Conservation (phyloP, 495 filamentous ascomycete genomes). For the Aspergillus diversus region DNA sequence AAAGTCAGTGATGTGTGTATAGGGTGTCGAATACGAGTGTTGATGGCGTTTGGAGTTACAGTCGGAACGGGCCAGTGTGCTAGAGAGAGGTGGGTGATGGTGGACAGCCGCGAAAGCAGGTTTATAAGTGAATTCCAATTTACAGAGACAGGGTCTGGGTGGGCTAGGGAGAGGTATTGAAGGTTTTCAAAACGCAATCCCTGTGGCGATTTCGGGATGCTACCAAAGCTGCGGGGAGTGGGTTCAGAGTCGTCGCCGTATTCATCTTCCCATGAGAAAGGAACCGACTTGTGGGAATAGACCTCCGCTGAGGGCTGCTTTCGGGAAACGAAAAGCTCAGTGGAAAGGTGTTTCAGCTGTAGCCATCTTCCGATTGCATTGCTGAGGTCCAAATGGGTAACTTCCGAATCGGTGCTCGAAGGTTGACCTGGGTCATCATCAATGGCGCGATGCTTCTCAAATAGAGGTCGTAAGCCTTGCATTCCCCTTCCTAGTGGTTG, state of each 20-base stretch:
- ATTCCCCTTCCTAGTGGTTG: conserved; percentile 29
- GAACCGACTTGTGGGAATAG: conserved; percentile 28
- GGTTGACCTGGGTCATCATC: conserved; percentile 23
- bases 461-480: conserved; percentile 38
- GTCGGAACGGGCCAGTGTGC: conserved; percentile 79
- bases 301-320: conserved; percentile 18
- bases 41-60: conserved; percentile 62
- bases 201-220: conserved; percentile 47
- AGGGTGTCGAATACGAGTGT: conserved; percentile 43
- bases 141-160: conserved; percentile 41
- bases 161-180: conserved; percentile 56
- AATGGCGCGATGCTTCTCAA: conserved; percentile 23
- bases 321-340: conserved; percentile 50
- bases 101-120: conserved; percentile 62
- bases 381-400: conserved; percentile 67
- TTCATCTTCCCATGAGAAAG: conserved; percentile 43
- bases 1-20: conserved; percentile 50
- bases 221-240: conserved; percentile 23
- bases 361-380: conserved; percentile 62
- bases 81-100: conserved; percentile 75
- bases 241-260: conserved; percentile 42
- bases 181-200: conserved; percentile 48
- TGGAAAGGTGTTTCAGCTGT: conserved; percentile 59
- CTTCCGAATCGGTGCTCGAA: conserved; percentile 49
- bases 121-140: conserved; percentile 71